Conservation (phyloP, 1,139 yeast species). For the Hansenula sp. region DNA sequence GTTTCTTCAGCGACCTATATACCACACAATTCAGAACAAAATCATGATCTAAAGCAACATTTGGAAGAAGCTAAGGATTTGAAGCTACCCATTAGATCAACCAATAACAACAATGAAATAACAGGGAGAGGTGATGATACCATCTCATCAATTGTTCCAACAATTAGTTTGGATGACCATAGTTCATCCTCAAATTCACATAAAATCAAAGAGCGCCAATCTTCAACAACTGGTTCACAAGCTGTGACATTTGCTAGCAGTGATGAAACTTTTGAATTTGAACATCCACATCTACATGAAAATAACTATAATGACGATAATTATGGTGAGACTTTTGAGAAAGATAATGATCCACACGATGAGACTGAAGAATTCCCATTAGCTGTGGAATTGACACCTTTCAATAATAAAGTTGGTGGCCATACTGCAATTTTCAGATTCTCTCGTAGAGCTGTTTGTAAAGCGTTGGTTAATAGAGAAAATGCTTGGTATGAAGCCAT, state of each 20-base stretch:
- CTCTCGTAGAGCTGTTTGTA: slow-evolving; percentile 92
- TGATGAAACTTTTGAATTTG: slow-evolving; percentile 9
- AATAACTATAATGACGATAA: not conserved
- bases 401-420: slow-evolving; percentile 93
- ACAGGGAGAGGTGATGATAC: slow-evolving; percentile 7
- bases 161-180: not conserved
- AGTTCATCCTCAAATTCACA: not conserved
- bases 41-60: slow-evolving; percentile 7
- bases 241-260: slow-evolving; percentile 11
- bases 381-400: slow-evolving; percentile 84
- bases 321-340: slow-evolving; percentile 1
- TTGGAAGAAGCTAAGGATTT: slow-evolving; percentile 20
- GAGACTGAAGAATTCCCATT: slow-evolving; percentile 46
- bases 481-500: slow-evolving; percentile 88
- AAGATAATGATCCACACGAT: slow-evolving; percentile 10
- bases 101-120: not conserved
- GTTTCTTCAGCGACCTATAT: slow-evolving; percentile 66
- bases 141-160: slow-evolving; percentile 2
- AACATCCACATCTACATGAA: slow-evolving; percentile 2
- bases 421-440: slow-evolving; percentile 95
- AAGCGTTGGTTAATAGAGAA: slow-evolving; percentile 86
- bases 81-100: slow-evolving; percentile 1
- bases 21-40: slow-evolving; percentile 42
- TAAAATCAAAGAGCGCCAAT: slow-evolving; percentile 1
- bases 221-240: not conserved